A percentile compares a stretch with the other conserved stretches of the same genome.
Conservation (phyloP, 1,284 basidiomycete species). For the Ganoderma sinense region DNA sequence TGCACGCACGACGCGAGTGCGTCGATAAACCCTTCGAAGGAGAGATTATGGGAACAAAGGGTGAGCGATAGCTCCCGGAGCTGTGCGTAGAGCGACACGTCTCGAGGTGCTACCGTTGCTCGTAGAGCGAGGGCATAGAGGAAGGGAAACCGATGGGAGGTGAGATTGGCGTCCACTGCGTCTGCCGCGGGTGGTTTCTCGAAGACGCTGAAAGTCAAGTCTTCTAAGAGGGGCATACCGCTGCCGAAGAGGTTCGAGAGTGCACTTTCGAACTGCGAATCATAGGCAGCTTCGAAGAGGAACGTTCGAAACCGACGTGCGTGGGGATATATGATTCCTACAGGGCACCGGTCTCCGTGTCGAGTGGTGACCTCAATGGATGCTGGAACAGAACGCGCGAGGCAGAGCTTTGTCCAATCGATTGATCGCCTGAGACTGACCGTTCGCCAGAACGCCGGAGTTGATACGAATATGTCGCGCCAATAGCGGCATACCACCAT, state of each 20-base stretch:
- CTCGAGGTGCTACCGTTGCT: background rate
- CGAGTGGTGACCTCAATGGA: background rate
- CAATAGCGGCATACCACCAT: constrained; percentile 17
- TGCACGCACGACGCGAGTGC: background rate
- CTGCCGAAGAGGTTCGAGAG: background rate
- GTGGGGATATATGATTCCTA: background rate
- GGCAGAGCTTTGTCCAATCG: background rate
- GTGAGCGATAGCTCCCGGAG: background rate
- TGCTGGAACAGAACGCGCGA: background rate
- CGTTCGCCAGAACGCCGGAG: constrained; percentile 8
- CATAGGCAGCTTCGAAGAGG: background rate
- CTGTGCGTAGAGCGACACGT: background rate
- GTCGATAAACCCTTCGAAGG: background rate
- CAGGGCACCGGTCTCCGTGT: background rate
- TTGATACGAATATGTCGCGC: constrained; percentile 1
- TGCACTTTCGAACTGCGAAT: background rate
- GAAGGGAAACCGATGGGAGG: background rate
- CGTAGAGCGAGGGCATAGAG: background rate
- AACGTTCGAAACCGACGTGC: background rate
- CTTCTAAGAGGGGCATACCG: background rate
- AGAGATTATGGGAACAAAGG: background rate
- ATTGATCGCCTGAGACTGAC: background rate
- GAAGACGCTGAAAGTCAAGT: background rate
- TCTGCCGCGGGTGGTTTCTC: background rate
- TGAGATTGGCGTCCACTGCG: background rate